Evolutionary conservation across 352 stramenopile genomes (phyloP).

Genomic region (Thraustotheca clavata): DNA sequence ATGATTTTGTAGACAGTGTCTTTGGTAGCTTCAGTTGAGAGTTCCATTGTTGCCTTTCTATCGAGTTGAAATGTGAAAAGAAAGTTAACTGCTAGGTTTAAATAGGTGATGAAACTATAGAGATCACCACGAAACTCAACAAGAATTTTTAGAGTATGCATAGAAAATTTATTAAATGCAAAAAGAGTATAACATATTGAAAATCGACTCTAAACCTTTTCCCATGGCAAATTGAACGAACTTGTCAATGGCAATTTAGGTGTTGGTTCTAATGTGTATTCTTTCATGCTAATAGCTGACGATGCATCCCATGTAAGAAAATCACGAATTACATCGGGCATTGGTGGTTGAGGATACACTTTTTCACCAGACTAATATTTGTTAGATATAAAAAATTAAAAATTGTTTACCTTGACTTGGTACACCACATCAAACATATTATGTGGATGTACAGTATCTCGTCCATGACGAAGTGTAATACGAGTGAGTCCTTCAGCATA

Average conservation of each 20-base stretch:
- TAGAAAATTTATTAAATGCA: too few species aligned
- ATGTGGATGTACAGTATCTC: constrained; percentile 23
- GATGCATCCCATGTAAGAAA: constrained; percentile 52
- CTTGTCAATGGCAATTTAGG: not conserved
- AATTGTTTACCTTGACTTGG: not conserved
- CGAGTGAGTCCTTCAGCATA: constrained; percentile 56
- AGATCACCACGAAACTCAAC: too few species aligned
- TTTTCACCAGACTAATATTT: constrained; percentile 39
- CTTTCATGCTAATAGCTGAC: constrained; percentile 51
- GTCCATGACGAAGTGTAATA: constrained; percentile 48
- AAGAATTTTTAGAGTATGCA: too few species aligned
- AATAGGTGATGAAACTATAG: too few species aligned
- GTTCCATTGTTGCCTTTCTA: constrained; percentile 10
- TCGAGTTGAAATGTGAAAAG: too few species aligned
- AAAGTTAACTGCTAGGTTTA: too few species aligned
- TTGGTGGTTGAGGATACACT: constrained; percentile 27
- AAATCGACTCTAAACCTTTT: not conserved
- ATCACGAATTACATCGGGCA: constrained; percentile 38
- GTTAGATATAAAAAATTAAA: constrained; percentile 33
- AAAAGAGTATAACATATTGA: too few species aligned
- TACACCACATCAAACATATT: constrained; percentile 1
- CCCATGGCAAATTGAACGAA: constrained; percentile 12
- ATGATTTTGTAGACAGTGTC: constrained; percentile 48
- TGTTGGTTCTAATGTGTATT: not conserved
- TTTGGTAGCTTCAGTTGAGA: not conserved